phyloP scores from a whole-genome alignment of 1,284 basidiomycete species.

The Ceratobasidium sp. region DNA sequence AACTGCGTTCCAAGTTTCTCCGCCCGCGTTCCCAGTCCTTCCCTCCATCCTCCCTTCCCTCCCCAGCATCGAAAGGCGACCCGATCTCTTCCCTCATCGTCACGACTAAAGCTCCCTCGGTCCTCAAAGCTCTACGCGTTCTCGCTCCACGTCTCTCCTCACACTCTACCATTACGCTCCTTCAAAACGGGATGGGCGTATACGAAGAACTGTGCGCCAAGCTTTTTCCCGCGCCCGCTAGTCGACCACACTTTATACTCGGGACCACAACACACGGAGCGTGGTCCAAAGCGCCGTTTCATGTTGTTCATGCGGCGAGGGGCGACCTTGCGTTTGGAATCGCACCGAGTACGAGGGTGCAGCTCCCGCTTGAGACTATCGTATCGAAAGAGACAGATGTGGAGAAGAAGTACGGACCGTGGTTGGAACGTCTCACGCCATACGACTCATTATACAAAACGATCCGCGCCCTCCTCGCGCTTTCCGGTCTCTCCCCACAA shows the following conservation, averaged over 20 bases:
- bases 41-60: neutral
- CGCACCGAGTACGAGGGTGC: conserved; percentile 63
- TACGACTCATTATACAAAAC: conserved; percentile 73
- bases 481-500: conserved; percentile 70
- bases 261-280: conserved; percentile 88
- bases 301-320: conserved; percentile 80
- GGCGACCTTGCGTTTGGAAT: conserved; percentile 86
- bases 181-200: conserved; percentile 93
- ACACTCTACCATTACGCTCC: conserved; percentile 85
- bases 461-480: conserved; percentile 72
- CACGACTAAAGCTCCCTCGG: conserved; percentile 83
- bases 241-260: conserved; percentile 89
- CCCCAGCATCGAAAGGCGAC: conserved; percentile 51
- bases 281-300: conserved; percentile 66
- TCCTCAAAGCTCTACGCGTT: conserved; percentile 69
- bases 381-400: neutral
- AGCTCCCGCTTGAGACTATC: conserved; percentile 23
- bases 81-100: conserved; percentile 83
- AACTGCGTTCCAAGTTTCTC: conserved; percentile 43
- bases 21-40: neutral
- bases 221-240: conserved; percentile 79
- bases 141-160: conserved; percentile 77
- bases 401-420: conserved; percentile 24
- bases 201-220: conserved; percentile 81
- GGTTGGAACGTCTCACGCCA: conserved; percentile 50